Base-by-base conservation (phyloP, 768 basidiomycete species). In the Epithele typhae region DNA sequence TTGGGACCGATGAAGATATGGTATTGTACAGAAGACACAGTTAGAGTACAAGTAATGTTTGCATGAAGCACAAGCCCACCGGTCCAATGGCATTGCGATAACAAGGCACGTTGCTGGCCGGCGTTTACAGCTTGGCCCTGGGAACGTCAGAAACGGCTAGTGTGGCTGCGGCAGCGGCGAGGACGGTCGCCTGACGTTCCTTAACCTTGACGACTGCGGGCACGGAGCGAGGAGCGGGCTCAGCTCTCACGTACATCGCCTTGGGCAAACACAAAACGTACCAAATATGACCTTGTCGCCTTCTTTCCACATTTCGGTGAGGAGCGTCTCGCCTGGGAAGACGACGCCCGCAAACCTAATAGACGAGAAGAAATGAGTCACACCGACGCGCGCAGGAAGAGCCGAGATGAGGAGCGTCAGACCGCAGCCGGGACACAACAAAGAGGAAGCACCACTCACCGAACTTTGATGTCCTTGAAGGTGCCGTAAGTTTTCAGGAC, bases 281-380 rank as follows among this genome's bases (percentile, higher is more conserved):
- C 92, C 72, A 65, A 99, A 99, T 40, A 97, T 82, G 45, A 98
- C 84, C 68, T 83, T 96, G 51, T 76, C 66, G 2, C 85, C 89
- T 57, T 96, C 92, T 64, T 93, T 96, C 96, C 96, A 99, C 95
- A 98, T 97, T 63, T 91, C 83, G 0, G 95, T 99, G 12, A 92
- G 73, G 43, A 98, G 76, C 2, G 95, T 98, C 68, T 98, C 93
- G 0, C 94, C 95, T 2, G 95, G 96, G 62, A 86, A 94, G 19
- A 98, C 92, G 2, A 91, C 82, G 3, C 92, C 92, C 0, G 87
- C 81, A 65, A 98, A 95, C 25, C 87, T 87, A 37, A 52, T 21
- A 45, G 37, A 25, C 18, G 19, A 15, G 47, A 40, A 33, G 22
- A 43, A 40, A 17, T 50, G 19, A 47, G 42, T 9, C n/a, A 9